A percentile compares a stretch with the other conserved stretches of the same genome.
Conservation (phyloP, 2,329 filamentous ascomycete species). For the Acrocalymma vagum region DNA sequence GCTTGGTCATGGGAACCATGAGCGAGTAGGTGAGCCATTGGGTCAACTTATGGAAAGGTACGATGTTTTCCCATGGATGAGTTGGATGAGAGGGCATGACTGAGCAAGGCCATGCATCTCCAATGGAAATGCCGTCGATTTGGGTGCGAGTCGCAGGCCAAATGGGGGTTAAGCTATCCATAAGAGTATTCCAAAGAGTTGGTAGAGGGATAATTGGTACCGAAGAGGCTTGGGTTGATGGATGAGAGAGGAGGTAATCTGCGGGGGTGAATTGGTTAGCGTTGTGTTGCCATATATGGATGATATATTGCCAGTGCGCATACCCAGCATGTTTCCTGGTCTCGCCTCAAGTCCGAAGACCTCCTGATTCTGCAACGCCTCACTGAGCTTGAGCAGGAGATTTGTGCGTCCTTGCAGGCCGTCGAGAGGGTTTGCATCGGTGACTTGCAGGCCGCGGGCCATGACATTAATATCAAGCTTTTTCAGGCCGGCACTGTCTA, state of each 20-base stretch:
- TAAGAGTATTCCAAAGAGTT: conserved; percentile 89
- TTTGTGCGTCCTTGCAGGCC: conserved; percentile 86
- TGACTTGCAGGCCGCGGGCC: conserved; percentile 84
- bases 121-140: conserved; percentile 85
- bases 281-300: too few relatives aligned
- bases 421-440: conserved; percentile 79
- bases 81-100: conserved; percentile 80
- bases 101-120: conserved; percentile 92
- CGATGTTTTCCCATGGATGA: conserved; percentile 79
- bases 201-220: conserved; percentile 87
- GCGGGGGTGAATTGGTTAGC: conserved; percentile 20
- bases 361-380: conserved; percentile 80
- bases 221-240: conserved; percentile 86
- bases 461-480: conserved; percentile 77
- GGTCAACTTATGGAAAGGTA: conserved; percentile 89
- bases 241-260: conserved; percentile 94
- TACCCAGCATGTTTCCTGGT: conserved; percentile 94
- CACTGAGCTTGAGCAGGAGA: conserved; percentile 77
- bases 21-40: conserved; percentile 96
- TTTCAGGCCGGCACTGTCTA: conserved; percentile 83
- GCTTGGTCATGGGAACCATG: conserved; percentile 86
- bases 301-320: conserved; percentile 20
- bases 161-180: conserved; percentile 84
- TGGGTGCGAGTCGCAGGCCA: conserved; percentile 89
- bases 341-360: conserved; percentile 85